Evolutionary conservation across 768 basidiomycete species (phyloP), one percentile per base, ranked within the genome.

Genomic region (Boletus speciosus): DNA sequence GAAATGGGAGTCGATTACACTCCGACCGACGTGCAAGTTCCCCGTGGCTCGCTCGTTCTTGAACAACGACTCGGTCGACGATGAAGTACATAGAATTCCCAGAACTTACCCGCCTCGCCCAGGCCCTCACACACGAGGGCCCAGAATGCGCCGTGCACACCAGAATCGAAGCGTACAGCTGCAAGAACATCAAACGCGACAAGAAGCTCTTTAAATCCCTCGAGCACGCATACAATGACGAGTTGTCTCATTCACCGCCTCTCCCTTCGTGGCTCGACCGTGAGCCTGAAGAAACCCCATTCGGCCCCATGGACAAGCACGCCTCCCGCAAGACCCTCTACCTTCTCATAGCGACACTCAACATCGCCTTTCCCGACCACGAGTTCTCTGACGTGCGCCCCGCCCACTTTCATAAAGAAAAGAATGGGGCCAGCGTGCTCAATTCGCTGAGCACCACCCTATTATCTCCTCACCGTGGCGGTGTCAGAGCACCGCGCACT

Each of bases 161-260:
- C 42, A 83, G 93, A 60, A 86, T 98, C 71, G 96, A 98, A 73
- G 95, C 93, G 0, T 99, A 98, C 78, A 91, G 89, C 66, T 94
- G 93, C 81, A 99, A 99, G 82, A 88, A 94, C 72, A 88, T 97
- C 72, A 90, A 92, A 62, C 88, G 90, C 65, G 97, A 99, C 80
- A 93, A 94, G 83, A 91, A 89, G 70, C 87, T 98, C 71, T 93
- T 93, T 81, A 93, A 90, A 67, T 78, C 85, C 10, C 86, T 98
- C 75, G 95, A 98, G 70, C 81, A 82, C 62, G 86, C 88, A 31
- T 93, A 98, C 76, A 74, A 78, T 39, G 81, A 83, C 55, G 88
- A 91, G 46, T 73, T 90, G 21, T 90, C 85, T 6, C 80, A 85
- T 67, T 94, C 92, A 3, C 90, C 92, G 1, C 93, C 93, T 5